Conservation (phyloP, 169 alveolate genomes). For the Plasmodium reichenowi region DNA sequence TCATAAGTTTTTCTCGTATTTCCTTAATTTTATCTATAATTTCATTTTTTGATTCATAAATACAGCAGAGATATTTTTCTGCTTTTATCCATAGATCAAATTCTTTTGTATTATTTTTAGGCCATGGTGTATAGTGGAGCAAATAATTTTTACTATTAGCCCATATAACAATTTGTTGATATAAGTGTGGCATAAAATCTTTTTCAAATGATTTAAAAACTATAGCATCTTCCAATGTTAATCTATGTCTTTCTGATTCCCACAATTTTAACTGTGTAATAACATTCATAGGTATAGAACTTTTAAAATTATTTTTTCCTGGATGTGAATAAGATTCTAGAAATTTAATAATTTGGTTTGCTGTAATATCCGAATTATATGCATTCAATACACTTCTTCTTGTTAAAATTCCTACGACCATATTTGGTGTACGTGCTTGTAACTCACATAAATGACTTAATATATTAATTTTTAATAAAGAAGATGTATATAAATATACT, state of each 20-base stretch:
- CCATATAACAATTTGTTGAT: constrained; percentile 87
- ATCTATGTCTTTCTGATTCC: constrained; percentile 91
- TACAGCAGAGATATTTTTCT: constrained; percentile 86
- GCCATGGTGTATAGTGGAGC: constrained; percentile 86
- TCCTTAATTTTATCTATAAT: constrained; percentile 84
- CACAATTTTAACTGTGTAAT: constrained; percentile 90
- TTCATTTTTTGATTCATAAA: constrained; percentile 87
- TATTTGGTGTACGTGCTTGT: constrained; percentile 90
- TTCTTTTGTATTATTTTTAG: constrained; percentile 82
- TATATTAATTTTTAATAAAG: constrained; percentile 88
- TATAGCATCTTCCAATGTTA: constrained; percentile 84
- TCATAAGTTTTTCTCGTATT: constrained; percentile 48
- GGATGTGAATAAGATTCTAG: constrained; percentile 88
- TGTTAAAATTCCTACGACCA: constrained; percentile 90
- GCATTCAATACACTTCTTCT: constrained; percentile 89
- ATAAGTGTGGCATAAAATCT: constrained; percentile 87
- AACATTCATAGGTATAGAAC: constrained; percentile 89
- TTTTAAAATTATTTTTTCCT: constrained; percentile 75
- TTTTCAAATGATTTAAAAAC: constrained; percentile 86
- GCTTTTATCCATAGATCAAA: constrained; percentile 81
- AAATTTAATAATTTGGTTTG: constrained; percentile 89
- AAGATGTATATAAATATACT: constrained; percentile 91
- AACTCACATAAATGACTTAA: constrained; percentile 90
- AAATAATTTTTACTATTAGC: constrained; percentile 86
- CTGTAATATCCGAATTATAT: constrained; percentile 89